Percentiles rank a stretch among this genome's conserved stretches.
Evolutionary conservation across 2,329 filamentous ascomycete species (phyloP).

Genomic region (Fusarium sterilihyphosum): DNA sequence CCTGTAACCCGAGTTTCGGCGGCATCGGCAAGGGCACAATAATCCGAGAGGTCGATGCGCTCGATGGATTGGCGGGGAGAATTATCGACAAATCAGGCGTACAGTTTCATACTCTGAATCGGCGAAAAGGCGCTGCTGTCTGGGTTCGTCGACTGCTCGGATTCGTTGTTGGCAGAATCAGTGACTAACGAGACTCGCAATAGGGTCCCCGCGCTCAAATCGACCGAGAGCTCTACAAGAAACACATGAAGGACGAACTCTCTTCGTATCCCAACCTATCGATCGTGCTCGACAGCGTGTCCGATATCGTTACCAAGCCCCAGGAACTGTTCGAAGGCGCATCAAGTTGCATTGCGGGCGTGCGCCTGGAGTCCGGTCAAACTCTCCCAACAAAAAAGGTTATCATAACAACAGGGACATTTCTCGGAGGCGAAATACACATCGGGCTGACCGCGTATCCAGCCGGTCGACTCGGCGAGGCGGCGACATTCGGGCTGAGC

Average conservation of each 20-base stretch:
- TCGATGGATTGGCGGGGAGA: conserved; percentile 88
- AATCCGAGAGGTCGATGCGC: conserved; percentile 91
- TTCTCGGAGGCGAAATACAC: conserved; percentile 95
- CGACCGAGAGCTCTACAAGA: conserved; percentile 87
- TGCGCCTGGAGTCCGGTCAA: conserved; percentile 87
- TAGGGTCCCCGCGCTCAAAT: conserved; percentile 93
- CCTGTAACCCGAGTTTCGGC: conserved; percentile 96
- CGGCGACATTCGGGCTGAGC: conserved; percentile 90
- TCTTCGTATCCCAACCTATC: conserved; percentile 79
- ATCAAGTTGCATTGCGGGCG: conserved; percentile 81
- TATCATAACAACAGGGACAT: conserved; percentile 96
- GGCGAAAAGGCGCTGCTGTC: conserved; percentile 90
- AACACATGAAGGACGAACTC: conserved; percentile 90
- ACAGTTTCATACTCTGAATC: conserved; percentile 92
- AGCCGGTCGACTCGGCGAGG: conserved; percentile 92
- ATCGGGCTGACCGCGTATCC: conserved; percentile 88
- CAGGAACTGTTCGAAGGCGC: conserved; percentile 51
- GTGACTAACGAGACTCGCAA: not conserved
- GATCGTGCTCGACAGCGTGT: conserved; percentile 86
- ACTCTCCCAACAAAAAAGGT: conserved; percentile 82
- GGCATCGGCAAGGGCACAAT: conserved; percentile 99
- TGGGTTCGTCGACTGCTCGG: conserved; percentile 66
- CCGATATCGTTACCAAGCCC: conserved; percentile 80
- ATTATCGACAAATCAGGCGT: conserved; percentile 94
- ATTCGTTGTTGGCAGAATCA: not conserved